These are phyloP conservation scores for Colletotrichum australisinense DNA, from an alignment of 2,329 filamentous ascomycete genomes.

Conservation along the genomic window DNA sequence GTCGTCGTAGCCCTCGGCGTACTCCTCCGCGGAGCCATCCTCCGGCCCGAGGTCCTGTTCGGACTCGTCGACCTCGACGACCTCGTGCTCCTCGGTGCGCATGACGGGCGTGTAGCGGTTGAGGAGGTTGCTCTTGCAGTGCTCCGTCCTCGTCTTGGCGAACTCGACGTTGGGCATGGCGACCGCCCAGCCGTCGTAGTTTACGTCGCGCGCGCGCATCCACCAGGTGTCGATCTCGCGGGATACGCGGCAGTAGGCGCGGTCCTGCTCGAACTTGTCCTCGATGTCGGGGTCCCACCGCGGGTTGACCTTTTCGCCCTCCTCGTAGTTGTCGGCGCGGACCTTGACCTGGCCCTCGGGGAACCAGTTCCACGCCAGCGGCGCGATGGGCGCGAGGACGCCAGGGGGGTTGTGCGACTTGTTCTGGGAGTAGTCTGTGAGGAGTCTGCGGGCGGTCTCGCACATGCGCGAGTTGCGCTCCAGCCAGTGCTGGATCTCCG, in stretches of 20 bases:
- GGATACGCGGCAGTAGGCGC: slow-evolving; percentile 69
- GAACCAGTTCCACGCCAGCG: slow-evolving; percentile 67
- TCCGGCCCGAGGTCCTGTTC: slow-evolving; percentile 61
- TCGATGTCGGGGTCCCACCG: slow-evolving; percentile 63
- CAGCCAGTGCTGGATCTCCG: slow-evolving; percentile 72
- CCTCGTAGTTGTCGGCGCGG: slow-evolving; percentile 47
- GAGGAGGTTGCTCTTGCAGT: slow-evolving; percentile 69
- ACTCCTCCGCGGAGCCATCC: slow-evolving; percentile 38
- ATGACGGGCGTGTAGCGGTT: slow-evolving; percentile 60
- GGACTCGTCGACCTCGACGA: slow-evolving; percentile 62
- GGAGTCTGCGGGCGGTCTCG: slow-evolving; percentile 63
- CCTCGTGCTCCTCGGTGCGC: slow-evolving; percentile 53
- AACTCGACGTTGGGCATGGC: slow-evolving; percentile 71
- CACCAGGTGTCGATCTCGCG: slow-evolving; percentile 75
- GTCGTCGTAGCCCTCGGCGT: slow-evolving; percentile 55
- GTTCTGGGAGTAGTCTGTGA: slow-evolving; percentile 65
- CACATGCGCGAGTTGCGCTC: slow-evolving; percentile 70
- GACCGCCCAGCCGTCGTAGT: slow-evolving; percentile 68
- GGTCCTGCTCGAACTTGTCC: slow-evolving; percentile 70
- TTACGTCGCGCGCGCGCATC: slow-evolving; percentile 69
- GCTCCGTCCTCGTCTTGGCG: slow-evolving; percentile 66
- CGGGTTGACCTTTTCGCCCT: slow-evolving; percentile 56
- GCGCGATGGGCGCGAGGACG: slow-evolving; percentile 60
- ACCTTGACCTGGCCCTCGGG: slow-evolving; percentile 50
- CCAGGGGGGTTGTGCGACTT: slow-evolving; percentile 62